Base-by-base conservation (phyloP, 78 protist genomes). In the Guillardia theta region DNA sequence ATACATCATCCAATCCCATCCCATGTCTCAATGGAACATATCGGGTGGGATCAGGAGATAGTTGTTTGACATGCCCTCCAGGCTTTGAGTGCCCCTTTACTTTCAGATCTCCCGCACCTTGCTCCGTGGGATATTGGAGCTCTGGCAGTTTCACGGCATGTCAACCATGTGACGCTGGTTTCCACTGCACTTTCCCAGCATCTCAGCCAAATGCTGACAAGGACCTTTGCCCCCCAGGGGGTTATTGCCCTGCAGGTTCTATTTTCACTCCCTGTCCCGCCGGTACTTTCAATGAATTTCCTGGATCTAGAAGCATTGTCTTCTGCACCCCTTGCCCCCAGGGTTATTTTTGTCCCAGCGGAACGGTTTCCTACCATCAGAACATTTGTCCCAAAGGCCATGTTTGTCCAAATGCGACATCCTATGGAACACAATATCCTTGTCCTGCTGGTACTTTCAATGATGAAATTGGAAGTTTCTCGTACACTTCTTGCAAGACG, bases 381-480 rank as follows among this genome's bases (percentile, higher is more conserved):
- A 78, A n/a, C 24, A 27, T 43, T 36, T 78, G 90, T 8, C 92
- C 92, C 30, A 21, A 48, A 18, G 95, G 95, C 3, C 47, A 92
- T 92, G 88, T n/a, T 92, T 95, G 97, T 88, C 97, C 95, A 0
- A 39, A 33, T 22, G 48, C 58, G 21, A 88, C 95, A 5, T 43
- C 8, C 36, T 33, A 5, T 37, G 36, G n/a, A 19, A 44, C 33
- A 41, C 94, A 90, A 70, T 18, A 36, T 21, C 94, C 97, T 12
- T 96, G 97, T 37, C 94, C 97, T 0, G 50, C 43, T 4, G 97
- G 97, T 0, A 94, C 95, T 0, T 94, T 33, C 90, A 78, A 78
- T 30, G 90, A 78, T 9, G 12, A 41, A 30, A 78, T 30, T 24
- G 90, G 90, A 4, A 24, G 37, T 1, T 48, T 44, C 4, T 43